A percentile compares a stretch with the other conserved stretches of the same genome.
These are phyloP conservation scores for Acidiella bohemica DNA, from an alignment of 495 filamentous ascomycete species.

Conservation along the genomic window DNA sequence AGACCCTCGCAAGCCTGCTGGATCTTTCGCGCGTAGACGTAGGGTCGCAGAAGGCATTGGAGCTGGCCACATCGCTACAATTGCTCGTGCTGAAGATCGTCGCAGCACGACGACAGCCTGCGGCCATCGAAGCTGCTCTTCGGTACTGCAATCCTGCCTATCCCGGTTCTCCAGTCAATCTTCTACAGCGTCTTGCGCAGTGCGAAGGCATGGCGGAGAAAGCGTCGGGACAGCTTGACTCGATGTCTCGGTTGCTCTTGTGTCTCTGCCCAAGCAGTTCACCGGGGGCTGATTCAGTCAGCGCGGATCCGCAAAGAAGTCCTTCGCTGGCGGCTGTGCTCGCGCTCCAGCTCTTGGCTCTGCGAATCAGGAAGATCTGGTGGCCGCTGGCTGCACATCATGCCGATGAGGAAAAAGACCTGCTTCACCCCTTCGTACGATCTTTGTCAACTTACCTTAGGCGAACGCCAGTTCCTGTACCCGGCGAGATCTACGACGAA, in stretches of 20 bases:
- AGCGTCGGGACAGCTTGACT: slow-evolving; percentile 55
- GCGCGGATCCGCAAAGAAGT: slow-evolving; percentile 35
- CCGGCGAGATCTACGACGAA: too few relatives aligned
- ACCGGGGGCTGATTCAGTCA: slow-evolving; percentile 36
- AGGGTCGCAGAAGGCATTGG: slow-evolving; percentile 14
- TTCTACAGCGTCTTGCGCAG: too few relatives aligned
- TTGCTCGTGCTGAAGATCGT: slow-evolving; percentile 39
- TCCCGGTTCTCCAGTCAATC: slow-evolving; percentile 48
- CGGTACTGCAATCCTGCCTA: slow-evolving; percentile 34
- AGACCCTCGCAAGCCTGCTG: slow-evolving; percentile 47
- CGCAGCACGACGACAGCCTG: slow-evolving; percentile 28
- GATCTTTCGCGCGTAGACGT: slow-evolving; percentile 37
- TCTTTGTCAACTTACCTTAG: slow-evolving; percentile 20
- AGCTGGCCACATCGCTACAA: slow-evolving; percentile 29
- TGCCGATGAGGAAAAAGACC: slow-evolving; percentile 52
- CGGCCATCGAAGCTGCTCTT: slow-evolving; percentile 21
- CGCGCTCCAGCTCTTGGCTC: slow-evolving; percentile 51
- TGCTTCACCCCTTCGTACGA: slow-evolving; percentile 53
- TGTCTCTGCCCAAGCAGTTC: slow-evolving; percentile 48
- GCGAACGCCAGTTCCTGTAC: slow-evolving; percentile 19
- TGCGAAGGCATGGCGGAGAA: too few relatives aligned
- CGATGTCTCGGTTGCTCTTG: slow-evolving; percentile 51
- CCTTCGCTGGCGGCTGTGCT: slow-evolving; percentile 48
- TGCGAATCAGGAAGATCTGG: slow-evolving; percentile 51
- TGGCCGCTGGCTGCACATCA: slow-evolving; percentile 62